Percentiles rank a stretch among this genome's conserved stretches.
phyloP scores from a whole-genome alignment of 345 rosid genomes.

The Lepidium africanum region DNA sequence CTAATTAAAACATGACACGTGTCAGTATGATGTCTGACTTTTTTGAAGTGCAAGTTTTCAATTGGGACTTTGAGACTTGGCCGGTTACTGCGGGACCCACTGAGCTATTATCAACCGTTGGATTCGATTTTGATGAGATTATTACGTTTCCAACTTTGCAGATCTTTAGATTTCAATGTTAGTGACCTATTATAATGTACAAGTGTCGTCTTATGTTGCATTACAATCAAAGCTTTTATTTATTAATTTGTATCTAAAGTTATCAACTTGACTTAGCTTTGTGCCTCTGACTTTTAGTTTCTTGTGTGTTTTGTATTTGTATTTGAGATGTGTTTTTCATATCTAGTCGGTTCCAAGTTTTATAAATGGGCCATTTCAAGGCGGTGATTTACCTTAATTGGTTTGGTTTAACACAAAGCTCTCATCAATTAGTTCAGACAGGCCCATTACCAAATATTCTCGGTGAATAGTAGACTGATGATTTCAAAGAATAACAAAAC shows the following conservation, averaged over 20 bases:
- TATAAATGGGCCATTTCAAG: too few species aligned
- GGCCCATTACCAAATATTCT: neutral
- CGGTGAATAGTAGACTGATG: too few species aligned
- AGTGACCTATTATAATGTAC: neutral
- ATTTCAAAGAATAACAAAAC: too few species aligned
- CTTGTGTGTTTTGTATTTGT: neutral
- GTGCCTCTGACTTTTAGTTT: neutral
- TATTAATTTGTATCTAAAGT: neutral
- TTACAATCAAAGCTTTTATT: neutral
- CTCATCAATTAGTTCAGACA: neutral
- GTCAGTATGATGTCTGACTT: neutral
- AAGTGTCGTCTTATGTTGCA: neutral
- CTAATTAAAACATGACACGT: neutral
- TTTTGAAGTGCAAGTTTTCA: constrained; percentile 8
- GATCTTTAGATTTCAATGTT: neutral
- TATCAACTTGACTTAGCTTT: neutral
- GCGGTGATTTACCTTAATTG: neutral
- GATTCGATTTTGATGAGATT: neutral
- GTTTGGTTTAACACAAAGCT: neutral
- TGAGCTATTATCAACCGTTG: neutral
- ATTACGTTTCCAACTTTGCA: neutral
- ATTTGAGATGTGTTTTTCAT: neutral
- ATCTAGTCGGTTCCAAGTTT: too few species aligned
- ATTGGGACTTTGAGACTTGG: constrained; percentile 19
- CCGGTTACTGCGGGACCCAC: neutral